phyloP scores from a whole-genome alignment of 768 basidiomycete species.

The Boletellus emodensis region DNA sequence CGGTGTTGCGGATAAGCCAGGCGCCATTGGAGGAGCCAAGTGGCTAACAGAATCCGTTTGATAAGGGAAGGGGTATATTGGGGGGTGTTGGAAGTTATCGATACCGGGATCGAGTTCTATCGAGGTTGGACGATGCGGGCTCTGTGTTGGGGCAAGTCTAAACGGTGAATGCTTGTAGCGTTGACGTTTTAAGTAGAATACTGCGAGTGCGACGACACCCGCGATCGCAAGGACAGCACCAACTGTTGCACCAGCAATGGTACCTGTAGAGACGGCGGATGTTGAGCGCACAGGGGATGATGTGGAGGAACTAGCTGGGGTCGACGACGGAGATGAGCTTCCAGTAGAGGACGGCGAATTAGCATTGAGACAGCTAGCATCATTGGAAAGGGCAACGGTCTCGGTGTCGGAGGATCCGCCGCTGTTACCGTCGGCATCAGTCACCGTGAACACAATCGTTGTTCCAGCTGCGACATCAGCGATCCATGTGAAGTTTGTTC shows the following conservation, averaged over 20 bases:
- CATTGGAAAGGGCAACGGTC: constrained; percentile 44
- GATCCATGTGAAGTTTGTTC: constrained; percentile 48
- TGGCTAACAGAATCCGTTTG: constrained; percentile 19
- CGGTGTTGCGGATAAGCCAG: background rate
- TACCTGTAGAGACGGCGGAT: constrained; percentile 37
- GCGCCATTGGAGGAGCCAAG: constrained; percentile 11
- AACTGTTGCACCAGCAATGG: constrained; percentile 46
- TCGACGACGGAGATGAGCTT: constrained; percentile 22
- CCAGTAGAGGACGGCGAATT: constrained; percentile 52
- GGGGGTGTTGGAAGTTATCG: constrained; percentile 30
- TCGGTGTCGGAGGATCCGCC: constrained; percentile 61
- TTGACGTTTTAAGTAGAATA: constrained; percentile 45
- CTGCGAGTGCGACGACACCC: constrained; percentile 45
- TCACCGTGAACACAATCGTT: constrained; percentile 53
- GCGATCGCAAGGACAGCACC: constrained; percentile 53
- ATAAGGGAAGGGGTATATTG: constrained; percentile 33
- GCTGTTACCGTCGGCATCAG: constrained; percentile 44
- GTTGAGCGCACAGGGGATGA: constrained; percentile 19
- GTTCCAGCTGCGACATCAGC: constrained; percentile 58
- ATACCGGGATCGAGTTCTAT: constrained; percentile 35
- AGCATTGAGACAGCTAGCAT: constrained; percentile 48
- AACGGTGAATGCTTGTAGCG: constrained; percentile 26
- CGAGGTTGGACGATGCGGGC: constrained; percentile 33
- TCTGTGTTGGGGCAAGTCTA: constrained; percentile 23
- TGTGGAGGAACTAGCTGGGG: constrained; percentile 12